These are phyloP conservation scores for Cystobasidiaceae sp. DNA, from an alignment of 1,284 basidiomycete species.

Conservation along the genomic window DNA sequence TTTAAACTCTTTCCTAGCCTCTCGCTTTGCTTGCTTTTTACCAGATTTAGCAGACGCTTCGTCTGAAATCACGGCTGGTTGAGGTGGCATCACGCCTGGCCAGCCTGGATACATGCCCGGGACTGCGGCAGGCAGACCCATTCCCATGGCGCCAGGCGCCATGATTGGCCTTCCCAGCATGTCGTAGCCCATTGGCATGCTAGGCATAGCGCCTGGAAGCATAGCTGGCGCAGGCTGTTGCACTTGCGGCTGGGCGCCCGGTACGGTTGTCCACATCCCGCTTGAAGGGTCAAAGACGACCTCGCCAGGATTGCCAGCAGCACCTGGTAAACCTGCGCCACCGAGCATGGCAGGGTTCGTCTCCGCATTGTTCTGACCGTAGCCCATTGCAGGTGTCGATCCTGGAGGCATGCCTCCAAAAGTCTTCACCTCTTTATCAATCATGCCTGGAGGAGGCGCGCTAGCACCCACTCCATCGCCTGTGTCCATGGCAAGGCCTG, in stretches of 20 bases:
- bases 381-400: background rate
- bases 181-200: slow-evolving; percentile 25
- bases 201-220: background rate
- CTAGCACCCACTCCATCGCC: slow-evolving; percentile 23
- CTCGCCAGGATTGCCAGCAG: background rate
- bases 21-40: slow-evolving; percentile 10
- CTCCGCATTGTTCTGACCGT: background rate
- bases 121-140: background rate
- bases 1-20: slow-evolving; percentile 12
- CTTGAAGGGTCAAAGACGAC: slow-evolving; percentile 22
- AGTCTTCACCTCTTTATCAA: slow-evolving; percentile 3
- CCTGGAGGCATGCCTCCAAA: slow-evolving; percentile 5
- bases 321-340: background rate
- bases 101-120: slow-evolving; percentile 7
- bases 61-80: background rate
- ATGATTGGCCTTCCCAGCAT: slow-evolving; percentile 20
- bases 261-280: slow-evolving; percentile 15
- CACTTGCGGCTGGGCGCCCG: background rate
- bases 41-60: background rate
- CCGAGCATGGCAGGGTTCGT: background rate
- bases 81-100: slow-evolving; percentile 10
- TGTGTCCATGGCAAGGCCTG: background rate
- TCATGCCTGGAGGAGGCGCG: slow-evolving; percentile 17
- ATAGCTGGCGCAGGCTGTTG: background rate
- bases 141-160: background rate